Evolutionary conservation across 1,284 basidiomycete species (phyloP).

Genomic region (Leccinum subatratum): DNA sequence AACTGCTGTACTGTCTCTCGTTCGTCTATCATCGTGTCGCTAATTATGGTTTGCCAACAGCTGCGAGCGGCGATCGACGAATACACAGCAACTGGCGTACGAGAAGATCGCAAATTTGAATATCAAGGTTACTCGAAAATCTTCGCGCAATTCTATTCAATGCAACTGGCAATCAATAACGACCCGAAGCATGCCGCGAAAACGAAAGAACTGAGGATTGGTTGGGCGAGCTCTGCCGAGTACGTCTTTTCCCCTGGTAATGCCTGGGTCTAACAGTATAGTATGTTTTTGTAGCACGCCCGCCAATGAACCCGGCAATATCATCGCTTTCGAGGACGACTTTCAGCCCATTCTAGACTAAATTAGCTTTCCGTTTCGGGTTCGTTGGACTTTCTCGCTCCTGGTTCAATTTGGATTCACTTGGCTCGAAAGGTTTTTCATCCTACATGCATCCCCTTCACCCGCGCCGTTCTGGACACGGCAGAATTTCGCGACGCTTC

Average conservation of each 20-base stretch:
- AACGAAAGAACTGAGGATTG: neutral
- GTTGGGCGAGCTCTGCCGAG: neutral
- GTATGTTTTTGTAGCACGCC: neutral
- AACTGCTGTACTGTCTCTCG: neutral
- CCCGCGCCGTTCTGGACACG: slow-evolving; percentile 56
- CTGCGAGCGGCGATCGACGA: neutral
- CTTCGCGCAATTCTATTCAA: too few relatives aligned
- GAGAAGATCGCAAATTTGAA: neutral
- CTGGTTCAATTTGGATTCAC: too few relatives aligned
- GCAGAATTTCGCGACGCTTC: slow-evolving; percentile 72
- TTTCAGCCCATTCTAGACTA: neutral
- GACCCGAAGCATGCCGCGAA: too few relatives aligned
- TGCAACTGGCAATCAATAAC: too few relatives aligned
- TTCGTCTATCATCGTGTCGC: neutral
- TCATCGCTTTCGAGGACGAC: neutral
- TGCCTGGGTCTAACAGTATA: too few relatives aligned
- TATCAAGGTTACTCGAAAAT: too few relatives aligned
- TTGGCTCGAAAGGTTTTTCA: too few relatives aligned
- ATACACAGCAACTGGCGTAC: neutral
- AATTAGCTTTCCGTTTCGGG: neutral
- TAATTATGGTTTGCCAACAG: neutral
- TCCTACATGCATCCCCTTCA: slow-evolving; percentile 37
- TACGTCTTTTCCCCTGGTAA: neutral
- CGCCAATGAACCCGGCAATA: neutral
- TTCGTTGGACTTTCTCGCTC: too few relatives aligned